phyloP scores from a whole-genome alignment of 2,329 filamentous ascomycete species.

The Clonostachys byssicola region DNA sequence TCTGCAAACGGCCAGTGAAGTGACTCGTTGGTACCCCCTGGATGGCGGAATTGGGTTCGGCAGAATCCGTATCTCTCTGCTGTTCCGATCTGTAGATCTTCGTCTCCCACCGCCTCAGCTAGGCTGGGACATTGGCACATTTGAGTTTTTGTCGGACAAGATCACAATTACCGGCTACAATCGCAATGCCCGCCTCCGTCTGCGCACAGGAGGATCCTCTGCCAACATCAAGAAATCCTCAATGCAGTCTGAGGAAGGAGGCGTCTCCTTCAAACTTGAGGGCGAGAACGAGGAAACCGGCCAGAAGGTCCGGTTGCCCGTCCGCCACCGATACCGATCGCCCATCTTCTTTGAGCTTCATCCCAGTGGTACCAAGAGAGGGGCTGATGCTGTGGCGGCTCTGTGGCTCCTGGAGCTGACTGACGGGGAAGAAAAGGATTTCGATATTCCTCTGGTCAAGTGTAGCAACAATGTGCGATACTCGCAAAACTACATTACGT shows the following conservation, averaged over 20 bases:
- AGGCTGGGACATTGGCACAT: conserved; percentile 93
- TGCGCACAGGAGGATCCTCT: conserved; percentile 81
- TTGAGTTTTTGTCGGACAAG: conserved; percentile 74
- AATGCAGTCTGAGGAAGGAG: conserved; percentile 57
- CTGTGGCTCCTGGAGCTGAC: conserved; percentile 84
- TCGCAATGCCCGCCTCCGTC: conserved; percentile 68
- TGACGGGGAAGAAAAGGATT: conserved; percentile 71
- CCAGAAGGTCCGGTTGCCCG: conserved; percentile 67
- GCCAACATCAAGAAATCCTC: conserved; percentile 61
- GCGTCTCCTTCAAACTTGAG: conserved; percentile 43
- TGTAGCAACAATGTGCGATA: conserved; percentile 72
- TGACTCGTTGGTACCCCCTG: conserved; percentile 91
- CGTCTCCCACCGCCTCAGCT: conserved; percentile 79
- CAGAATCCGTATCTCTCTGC: conserved; percentile 78
- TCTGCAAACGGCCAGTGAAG: conserved; percentile 81
- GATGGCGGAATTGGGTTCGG: conserved; percentile 93
- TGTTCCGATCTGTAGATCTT: conserved; percentile 88
- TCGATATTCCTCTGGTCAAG: conserved; percentile 89
- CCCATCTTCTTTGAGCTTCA: conserved; percentile 89
- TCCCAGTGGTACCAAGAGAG: conserved; percentile 56
- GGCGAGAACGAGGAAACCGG: conserved; percentile 25
- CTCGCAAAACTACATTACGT: conserved; percentile 88
- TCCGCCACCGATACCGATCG: conserved; percentile 85
- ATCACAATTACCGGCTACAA: conserved; percentile 63
- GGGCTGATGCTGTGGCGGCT: conserved; percentile 69